phyloP scores from a whole-genome alignment of 2,329 filamentous ascomycete species.

The Diaporthe sp. region DNA sequence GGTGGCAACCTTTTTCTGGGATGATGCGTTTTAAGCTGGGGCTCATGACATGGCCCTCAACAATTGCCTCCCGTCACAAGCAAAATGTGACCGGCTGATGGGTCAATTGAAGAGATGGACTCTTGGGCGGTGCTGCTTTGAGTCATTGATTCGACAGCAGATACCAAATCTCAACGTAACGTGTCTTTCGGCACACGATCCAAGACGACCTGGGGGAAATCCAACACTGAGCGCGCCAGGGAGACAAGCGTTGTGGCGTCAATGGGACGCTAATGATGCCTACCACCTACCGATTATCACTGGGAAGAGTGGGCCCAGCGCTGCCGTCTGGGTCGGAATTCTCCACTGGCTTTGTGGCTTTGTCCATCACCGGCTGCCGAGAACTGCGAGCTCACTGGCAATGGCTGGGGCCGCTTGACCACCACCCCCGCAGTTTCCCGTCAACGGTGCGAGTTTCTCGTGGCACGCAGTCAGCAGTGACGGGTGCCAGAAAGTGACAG shows the following conservation, averaged over 20 bases:
- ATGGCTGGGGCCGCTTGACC: conserved; percentile 7
- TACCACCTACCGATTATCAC: neutral
- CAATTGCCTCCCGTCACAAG: neutral
- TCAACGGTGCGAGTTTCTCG: conserved; percentile 9
- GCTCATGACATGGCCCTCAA: conserved; percentile 11
- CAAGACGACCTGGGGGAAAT: neutral
- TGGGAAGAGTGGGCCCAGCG: conserved; percentile 21
- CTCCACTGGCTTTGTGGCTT: conserved; percentile 1
- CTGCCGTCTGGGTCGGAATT: conserved; percentile 20
- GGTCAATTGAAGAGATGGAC: neutral
- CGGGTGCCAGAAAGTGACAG: conserved; percentile 17
- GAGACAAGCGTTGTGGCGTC: conserved; percentile 24
- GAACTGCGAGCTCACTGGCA: conserved; percentile 7
- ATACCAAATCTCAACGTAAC: conserved; percentile 16
- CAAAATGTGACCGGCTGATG: neutral
- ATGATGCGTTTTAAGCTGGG: conserved; percentile 21
- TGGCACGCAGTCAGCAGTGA: conserved; percentile 11
- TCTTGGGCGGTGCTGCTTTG: neutral
- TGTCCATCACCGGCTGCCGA: conserved; percentile 19
- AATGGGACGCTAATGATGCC: conserved; percentile 25
- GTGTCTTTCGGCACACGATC: conserved; percentile 19
- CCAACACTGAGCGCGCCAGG: conserved; percentile 4
- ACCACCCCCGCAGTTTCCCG: conserved; percentile 19
- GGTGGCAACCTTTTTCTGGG: conserved; percentile 4
- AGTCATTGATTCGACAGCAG: conserved; percentile 16